Evolutionary conservation across 2,329 filamentous ascomycete species (phyloP).

Genomic region (Incumbomyces lentus): DNA sequence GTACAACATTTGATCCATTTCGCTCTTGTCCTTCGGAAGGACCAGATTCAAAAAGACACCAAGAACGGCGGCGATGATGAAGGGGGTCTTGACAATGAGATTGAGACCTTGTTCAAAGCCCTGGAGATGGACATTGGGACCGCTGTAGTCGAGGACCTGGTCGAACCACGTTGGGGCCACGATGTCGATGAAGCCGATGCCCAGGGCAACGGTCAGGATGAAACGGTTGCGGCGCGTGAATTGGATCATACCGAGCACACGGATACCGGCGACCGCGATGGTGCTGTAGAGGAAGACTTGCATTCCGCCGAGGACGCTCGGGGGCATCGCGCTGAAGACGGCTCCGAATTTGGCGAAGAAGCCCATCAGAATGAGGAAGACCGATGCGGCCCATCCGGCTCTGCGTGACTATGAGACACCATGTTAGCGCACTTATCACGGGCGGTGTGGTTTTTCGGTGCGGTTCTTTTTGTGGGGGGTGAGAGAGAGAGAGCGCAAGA

Average conservation of each 20-base stretch:
- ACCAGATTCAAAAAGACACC: conserved; percentile 23
- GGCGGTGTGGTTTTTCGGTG: too few relatives aligned
- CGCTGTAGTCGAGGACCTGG: conserved; percentile 62
- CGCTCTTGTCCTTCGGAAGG: conserved; percentile 12
- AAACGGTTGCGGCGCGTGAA: conserved; percentile 76
- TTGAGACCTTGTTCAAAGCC: conserved; percentile 46
- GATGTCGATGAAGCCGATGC: conserved; percentile 62
- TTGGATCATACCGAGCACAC: conserved; percentile 60
- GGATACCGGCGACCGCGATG: conserved; percentile 66
- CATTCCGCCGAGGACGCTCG: conserved; percentile 57
- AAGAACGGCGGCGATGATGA: conserved; percentile 25
- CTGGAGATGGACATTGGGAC: conserved; percentile 54
- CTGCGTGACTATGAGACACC: conserved; percentile 49
- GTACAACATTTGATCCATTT: conserved; percentile 11
- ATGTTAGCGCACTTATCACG: too few relatives aligned
- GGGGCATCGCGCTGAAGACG: conserved; percentile 64
- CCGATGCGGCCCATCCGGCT: conserved; percentile 66
- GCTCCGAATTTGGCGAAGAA: conserved; percentile 77
- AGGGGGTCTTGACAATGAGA: conserved; percentile 24
- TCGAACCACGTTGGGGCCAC: conserved; percentile 58
- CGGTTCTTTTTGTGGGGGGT: too few relatives aligned
- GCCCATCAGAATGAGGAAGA: conserved; percentile 71
- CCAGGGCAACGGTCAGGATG: conserved; percentile 64
- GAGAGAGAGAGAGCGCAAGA: too few relatives aligned
- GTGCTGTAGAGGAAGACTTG: conserved; percentile 71